Percentiles rank a stretch among this genome's conserved stretches.
These are phyloP conservation scores for Eremomyces bilateralis DNA, from an alignment of 495 filamentous ascomycete genomes.

Conservation along the genomic window DNA sequence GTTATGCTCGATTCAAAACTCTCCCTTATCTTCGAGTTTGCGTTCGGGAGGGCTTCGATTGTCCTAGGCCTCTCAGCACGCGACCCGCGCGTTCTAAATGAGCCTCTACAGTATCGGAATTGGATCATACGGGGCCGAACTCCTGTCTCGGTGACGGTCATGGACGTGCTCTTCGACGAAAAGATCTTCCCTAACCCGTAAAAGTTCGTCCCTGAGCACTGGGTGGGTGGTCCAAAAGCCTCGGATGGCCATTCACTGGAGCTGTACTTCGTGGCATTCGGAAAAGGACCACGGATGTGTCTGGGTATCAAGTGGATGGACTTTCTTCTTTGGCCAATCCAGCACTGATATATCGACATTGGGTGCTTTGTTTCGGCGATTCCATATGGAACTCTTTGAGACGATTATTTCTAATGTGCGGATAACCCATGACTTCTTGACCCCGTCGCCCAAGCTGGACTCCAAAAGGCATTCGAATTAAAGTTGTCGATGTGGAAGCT, in stretches of 20 bases:
- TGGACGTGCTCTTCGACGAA: too few species aligned
- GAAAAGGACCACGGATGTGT: slow-evolving; percentile 4
- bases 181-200: too few species aligned
- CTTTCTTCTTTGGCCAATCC: too few species aligned
- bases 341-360: too few species aligned
- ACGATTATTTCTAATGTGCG: slow-evolving; percentile 17
- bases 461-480: too few species aligned
- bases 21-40: slow-evolving; percentile 3
- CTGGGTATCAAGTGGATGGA: slow-evolving; percentile 3
- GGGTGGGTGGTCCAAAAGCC: too few species aligned
- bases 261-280: slow-evolving; percentile 6
- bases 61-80: background rate
- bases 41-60: slow-evolving; percentile 1
- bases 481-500: too few species aligned
- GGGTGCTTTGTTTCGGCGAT: slow-evolving; percentile 18
- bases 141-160: slow-evolving; percentile 3
- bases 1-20: background rate
- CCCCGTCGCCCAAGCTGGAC: slow-evolving; percentile 15
- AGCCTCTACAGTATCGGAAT: slow-evolving; percentile 1
- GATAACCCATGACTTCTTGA: slow-evolving; percentile 12
- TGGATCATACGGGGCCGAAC: slow-evolving; percentile 3
- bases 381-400: slow-evolving; percentile 15
- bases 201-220: too few species aligned
- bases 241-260: too few species aligned
- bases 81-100: slow-evolving; percentile 2